Conservation (phyloP, 345 rosid species). For the Punica granatum region DNA sequence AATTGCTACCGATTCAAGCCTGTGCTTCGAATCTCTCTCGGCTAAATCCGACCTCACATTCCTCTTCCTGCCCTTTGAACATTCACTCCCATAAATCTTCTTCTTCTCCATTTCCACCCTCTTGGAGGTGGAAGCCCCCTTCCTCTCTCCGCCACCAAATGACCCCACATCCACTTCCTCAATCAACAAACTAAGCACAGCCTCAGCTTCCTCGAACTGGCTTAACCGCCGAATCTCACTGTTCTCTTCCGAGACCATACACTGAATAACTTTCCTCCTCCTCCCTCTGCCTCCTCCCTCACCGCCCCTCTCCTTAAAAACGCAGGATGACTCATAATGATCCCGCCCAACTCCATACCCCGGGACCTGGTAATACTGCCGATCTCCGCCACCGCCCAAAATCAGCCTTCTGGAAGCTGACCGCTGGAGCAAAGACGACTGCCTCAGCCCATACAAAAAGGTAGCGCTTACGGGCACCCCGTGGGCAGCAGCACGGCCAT, state of each 20-base stretch:
- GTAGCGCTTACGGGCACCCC: slow-evolving; percentile 34
- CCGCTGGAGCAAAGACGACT: slow-evolving; percentile 59
- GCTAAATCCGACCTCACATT: slow-evolving; percentile 19
- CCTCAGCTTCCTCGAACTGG: slow-evolving; percentile 49
- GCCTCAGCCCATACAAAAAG: slow-evolving; percentile 55
- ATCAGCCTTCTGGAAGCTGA: slow-evolving; percentile 50
- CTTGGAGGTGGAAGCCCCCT: slow-evolving; percentile 23
- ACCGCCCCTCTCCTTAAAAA: slow-evolving; percentile 18
- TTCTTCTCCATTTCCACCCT: slow-evolving; percentile 34
- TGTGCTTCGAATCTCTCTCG: slow-evolving; percentile 25
- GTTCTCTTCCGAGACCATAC: slow-evolving; percentile 27
- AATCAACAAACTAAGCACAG: slow-evolving; percentile 67
- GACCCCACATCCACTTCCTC: slow-evolving; percentile 47
- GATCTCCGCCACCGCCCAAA: slow-evolving; percentile 22
- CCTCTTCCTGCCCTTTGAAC: slow-evolving; percentile 20
- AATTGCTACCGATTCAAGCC: slow-evolving; percentile 14
- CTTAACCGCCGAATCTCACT: slow-evolving; percentile 25
- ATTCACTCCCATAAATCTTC: slow-evolving; percentile 29
- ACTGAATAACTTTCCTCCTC: slow-evolving; percentile 26
- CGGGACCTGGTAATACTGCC: slow-evolving; percentile 23
- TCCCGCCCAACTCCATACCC: slow-evolving; percentile 28
- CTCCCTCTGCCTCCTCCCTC: slow-evolving; percentile 22
- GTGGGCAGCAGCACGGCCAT: slow-evolving; percentile 6
- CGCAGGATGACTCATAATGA: slow-evolving; percentile 35
- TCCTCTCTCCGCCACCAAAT: slow-evolving; percentile 23